Base-by-base conservation (phyloP, 345 rosid species). In the Corymbia maculata region DNA sequence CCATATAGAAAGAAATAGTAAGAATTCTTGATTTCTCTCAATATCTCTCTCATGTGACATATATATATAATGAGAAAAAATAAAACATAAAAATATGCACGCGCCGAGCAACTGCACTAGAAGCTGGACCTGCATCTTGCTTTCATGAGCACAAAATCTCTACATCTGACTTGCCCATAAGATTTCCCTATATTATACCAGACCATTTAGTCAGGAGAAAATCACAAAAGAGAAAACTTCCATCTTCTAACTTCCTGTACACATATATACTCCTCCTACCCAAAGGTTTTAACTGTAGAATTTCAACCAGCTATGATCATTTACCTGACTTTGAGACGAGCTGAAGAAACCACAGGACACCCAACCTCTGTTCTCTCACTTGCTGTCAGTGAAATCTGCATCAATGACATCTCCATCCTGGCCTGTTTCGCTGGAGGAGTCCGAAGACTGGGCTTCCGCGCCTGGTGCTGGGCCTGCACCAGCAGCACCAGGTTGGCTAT, bases 381-480 rank as follows among this genome's bases (percentile, higher is more conserved):
- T 93, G 97, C 97, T 95, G 93, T 96, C 98, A 1, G 95, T 94
- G 93, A 97, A 97, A 87, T 96, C 99, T 4, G 98, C 98, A 42
- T 97, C 99, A 12, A 97, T 96, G 57, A 95, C 99, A 92, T 97
- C 98, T 28, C 97, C 99, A 49, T 94, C 95, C 1, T 93, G 93
- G 28, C 95, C 99, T 89, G 94, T 93, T 90, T 89, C 87, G 2
- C 96, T 87, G 8, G 97, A 90, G 14, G 95, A 90, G 85, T 93
- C 94, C 0, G 97, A 91, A 70, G 95, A 91, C 2, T 92, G 94
- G 11, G 92, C 89, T 82, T 93, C 94, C 50, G 92, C 42, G 1
- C 61, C 88, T 42, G 87, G 85, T 21, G 87, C 90, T 6, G 96
- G 51, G 32, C 95, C 98, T 75, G 95, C 92, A 50, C 93, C 92